Conservation (phyloP, 805 yeast genomes). For the Pichia membranifaciens region DNA sequence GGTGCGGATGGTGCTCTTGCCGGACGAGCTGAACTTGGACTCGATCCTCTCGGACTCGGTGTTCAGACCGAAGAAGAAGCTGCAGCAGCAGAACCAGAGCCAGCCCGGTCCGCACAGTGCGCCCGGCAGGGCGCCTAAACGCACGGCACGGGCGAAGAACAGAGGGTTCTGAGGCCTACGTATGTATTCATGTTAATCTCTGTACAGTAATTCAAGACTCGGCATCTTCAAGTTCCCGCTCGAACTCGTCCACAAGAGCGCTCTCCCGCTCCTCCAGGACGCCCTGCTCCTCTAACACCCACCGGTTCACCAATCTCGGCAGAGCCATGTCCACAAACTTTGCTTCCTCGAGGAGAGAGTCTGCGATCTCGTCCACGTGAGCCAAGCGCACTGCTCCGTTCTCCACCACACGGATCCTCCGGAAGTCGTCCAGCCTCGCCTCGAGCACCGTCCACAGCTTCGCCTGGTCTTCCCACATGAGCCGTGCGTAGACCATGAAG, state of each 20-base stretch:
- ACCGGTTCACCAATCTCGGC: conserved; percentile 50
- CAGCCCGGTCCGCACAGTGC: too few relatives aligned
- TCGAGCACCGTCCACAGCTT: conserved; percentile 36
- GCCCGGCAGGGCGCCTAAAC: conserved; percentile 14
- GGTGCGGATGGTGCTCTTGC: conserved; percentile 74
- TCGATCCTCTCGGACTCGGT: conserved; percentile 48
- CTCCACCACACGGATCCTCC: conserved; percentile 55
- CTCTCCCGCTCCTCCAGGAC: conserved; percentile 36
- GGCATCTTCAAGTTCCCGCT: conserved; percentile 16
- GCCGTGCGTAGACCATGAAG: conserved; percentile 57
- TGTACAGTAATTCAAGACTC: background rate
- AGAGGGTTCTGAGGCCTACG: conserved; percentile 8
- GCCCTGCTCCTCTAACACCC: conserved; percentile 38
- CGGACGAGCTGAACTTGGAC: conserved; percentile 79
- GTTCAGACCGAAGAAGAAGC: conserved; percentile 32
- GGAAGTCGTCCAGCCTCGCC: conserved; percentile 54
- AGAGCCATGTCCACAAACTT: conserved; percentile 69
- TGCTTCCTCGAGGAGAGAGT: conserved; percentile 47
- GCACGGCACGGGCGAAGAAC: conserved; percentile 19
- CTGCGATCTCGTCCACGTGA: conserved; percentile 72
- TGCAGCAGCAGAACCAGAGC: background rate
- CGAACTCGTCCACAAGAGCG: conserved; percentile 30
- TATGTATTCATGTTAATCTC: too few relatives aligned
- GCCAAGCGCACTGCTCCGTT: conserved; percentile 35
- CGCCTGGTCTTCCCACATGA: conserved; percentile 30